phyloP scores from a whole-genome alignment of 192 early-diverging fungal species.

The Entomortierella chlamydospora region DNA sequence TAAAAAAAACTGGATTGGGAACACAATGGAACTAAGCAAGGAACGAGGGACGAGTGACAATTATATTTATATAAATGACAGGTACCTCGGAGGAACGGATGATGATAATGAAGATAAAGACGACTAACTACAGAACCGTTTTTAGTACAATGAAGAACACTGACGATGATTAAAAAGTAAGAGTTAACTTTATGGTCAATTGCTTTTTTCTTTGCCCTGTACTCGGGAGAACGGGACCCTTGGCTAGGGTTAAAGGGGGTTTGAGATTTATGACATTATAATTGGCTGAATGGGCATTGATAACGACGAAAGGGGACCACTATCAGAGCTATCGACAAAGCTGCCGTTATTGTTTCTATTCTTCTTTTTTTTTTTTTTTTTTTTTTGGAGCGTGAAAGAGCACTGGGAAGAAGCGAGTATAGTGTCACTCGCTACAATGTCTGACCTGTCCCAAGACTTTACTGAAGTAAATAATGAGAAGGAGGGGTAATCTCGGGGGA shows the following conservation, averaged over 20 bases:
- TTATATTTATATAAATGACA: neutral
- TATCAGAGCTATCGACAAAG: neutral
- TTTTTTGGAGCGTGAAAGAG: neutral
- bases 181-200: neutral
- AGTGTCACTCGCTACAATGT: neutral
- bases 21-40: neutral
- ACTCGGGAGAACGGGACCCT: neutral
- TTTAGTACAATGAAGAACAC: neutral
- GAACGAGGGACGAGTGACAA: neutral
- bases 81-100: no score
- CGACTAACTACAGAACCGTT: neutral
- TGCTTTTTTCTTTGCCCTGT: neutral
- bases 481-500: conserved; percentile 39
- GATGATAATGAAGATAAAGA: neutral
- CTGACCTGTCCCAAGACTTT: neutral
- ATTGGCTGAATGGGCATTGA: neutral
- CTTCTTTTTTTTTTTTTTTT: neutral
- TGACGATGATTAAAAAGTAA: no score
- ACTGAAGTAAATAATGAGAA: neutral
- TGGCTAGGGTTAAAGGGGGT: neutral
- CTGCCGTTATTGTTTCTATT: no score
- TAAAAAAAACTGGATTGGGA: neutral
- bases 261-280: neutral
- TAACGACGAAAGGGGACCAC: conserved; percentile 3
- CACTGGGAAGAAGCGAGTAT: conserved; percentile 1